Conservation (phyloP, 1,284 basidiomycete species). For the Exobasidium rhododendri region DNA sequence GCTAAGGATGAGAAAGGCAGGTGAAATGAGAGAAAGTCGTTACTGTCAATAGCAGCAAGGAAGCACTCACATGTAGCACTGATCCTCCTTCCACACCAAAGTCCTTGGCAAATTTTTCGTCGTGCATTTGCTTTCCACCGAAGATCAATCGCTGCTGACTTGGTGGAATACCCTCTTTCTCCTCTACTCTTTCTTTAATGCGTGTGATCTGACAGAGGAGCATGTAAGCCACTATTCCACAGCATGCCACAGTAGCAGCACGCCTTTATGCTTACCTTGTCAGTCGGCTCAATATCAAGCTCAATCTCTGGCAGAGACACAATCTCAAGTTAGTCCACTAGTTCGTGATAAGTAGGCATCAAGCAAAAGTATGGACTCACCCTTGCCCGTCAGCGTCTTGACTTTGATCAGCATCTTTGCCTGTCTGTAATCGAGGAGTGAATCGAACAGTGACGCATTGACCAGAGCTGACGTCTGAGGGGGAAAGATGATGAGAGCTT, state of each 20-base stretch:
- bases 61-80: constrained; percentile 51
- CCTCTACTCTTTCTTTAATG: constrained; percentile 98
- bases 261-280: constrained; percentile 64
- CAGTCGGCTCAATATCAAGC: constrained; percentile 87
- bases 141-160: constrained; percentile 95
- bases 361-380: background rate
- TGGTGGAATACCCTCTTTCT: constrained; percentile 97
- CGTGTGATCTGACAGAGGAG: constrained; percentile 68
- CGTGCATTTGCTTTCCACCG: constrained; percentile 82
- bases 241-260: too few species aligned
- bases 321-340: background rate
- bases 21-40: background rate
- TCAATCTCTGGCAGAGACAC: constrained; percentile 67
- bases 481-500: too few species aligned
- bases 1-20: constrained; percentile 23
- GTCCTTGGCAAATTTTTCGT: constrained; percentile 55
- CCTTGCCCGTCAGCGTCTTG: constrained; percentile 71
- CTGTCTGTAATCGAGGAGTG: too few species aligned
- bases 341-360: too few species aligned
- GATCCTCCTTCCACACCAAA: constrained; percentile 53
- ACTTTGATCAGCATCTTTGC: constrained; percentile 52
- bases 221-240: too few species aligned
- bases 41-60: background rate
- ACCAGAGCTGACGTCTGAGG: too few species aligned
- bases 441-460: too few species aligned